Base-by-base conservation (phyloP, 176 grass and related monocot genomes). In the Musa troglodytarum region DNA sequence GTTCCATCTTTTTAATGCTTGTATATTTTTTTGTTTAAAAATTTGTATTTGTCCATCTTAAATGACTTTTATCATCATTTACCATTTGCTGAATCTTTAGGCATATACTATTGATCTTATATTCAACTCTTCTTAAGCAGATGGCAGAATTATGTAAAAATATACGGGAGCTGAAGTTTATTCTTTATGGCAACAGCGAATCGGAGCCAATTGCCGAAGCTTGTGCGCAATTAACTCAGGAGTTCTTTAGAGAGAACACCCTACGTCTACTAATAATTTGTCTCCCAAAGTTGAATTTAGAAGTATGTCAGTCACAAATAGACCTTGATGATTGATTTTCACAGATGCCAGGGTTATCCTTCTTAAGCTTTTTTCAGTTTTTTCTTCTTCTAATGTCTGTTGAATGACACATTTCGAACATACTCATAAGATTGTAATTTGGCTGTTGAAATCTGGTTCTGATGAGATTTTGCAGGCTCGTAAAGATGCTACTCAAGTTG, bases 401-500 rank as follows among this genome's bases (percentile, higher is more conserved):
- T 43, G 34, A 43, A 43, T 43, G 34, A 43, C 34, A 43, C 34
- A 43, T 43, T 43, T 43, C 3, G 25, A 43, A 29, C 17, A 56
- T 26, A 8, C 49, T 24, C 16, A 55, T 68, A 14, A n/a, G 9
- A 10, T 11, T 26, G 68, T 49, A 17, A 17, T 63, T 59, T 82
- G 49, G 56, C 1, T 81, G 11, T 19, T 52, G 4, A 80, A 53
- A 0, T 72, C 11, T 14, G 58, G 53, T 66, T 50, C 53, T 59
- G 8, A 54, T 52, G 26, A 11, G 50, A 83, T 65, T 68, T 8
- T 53, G 25, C 55, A 92, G 89, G 84, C 80, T 64, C 85, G 85
- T 49, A 92, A 92, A 63, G 80, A 92, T 77, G 81, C 87, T 12
- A 77, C 83, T 80, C 83, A 88, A 77, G 81, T 92, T 50, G 68